phyloP scores from a whole-genome alignment of 257 asterid genomes.

The Cruciata laevipes region DNA sequence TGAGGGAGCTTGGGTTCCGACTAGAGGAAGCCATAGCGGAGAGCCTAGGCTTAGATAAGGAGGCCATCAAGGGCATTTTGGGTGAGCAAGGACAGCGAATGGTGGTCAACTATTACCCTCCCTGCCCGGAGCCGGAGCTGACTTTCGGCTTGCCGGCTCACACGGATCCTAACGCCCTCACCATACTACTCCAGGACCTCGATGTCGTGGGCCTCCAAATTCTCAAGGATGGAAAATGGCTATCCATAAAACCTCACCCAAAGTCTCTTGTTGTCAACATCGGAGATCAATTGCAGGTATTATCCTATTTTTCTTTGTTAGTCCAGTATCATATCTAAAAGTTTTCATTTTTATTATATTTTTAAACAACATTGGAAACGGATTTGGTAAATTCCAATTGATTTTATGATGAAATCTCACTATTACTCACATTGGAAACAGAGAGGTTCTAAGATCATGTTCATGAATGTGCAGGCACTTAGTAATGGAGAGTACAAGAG shows the following conservation, averaged over 20 bases:
- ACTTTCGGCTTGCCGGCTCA: no score
- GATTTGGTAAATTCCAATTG: no score
- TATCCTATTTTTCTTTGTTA: no score
- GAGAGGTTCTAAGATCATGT: no score
- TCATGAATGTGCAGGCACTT: conserved; percentile 46
- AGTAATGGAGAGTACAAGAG: conserved; percentile 83
- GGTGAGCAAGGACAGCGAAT: conserved; percentile 21
- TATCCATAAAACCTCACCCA: conserved; percentile 60
- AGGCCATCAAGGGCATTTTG: conserved; percentile 37
- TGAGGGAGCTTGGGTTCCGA: conserved; percentile 55
- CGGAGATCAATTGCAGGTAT: conserved; percentile 85
- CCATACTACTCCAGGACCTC: conserved; percentile 80
- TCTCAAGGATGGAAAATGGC: conserved; percentile 77
- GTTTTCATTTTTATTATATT: no score
- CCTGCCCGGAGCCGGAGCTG: no score
- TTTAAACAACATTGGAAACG: no score
- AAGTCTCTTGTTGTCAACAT: conserved; percentile 72
- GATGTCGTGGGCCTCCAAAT: conserved; percentile 74
- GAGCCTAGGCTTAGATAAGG: conserved; percentile 62
- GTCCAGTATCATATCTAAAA: no score
- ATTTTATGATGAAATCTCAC: no score
- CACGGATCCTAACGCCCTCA: conserved; percentile 81
- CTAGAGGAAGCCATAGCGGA: conserved; percentile 63
- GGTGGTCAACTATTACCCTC: no score
- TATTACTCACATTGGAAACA: no score